Evolutionary conservation across 176 grass and related monocot species (phyloP), one percentile per base, ranked within the genome.

Genomic region (Zoysia pacifica): DNA sequence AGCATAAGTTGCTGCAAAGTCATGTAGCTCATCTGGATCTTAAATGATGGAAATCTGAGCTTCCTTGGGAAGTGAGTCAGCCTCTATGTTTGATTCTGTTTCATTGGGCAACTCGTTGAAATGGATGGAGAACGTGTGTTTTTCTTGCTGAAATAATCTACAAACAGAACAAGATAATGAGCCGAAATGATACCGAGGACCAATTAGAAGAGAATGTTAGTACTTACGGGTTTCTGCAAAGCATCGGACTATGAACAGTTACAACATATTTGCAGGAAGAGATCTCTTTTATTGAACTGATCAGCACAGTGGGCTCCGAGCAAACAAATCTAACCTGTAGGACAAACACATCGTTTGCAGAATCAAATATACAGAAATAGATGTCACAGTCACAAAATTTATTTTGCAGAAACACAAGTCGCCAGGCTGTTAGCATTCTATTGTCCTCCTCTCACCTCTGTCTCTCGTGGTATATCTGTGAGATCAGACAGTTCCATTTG

Each of bases 191-290:
- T 69, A 42, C 40, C 68, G 4, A 9, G 46, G 52, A 65, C 6
- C 39, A 19, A 1, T 15, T 19, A 9, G 51, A 48, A 18, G 67
- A 68, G 8, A 82, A 65, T 6, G 47, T 10, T 5, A 51, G 40
- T 15, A 86, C 96, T 87, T 82, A 99, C 96, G 88, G 96, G 61
- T 99, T 91, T 51, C 90, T 99, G 90, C 96, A 99, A 76, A 99
- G 93, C 93, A 95, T 91, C 0, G 96, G 83, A 15, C 69, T 90
- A 35, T 93, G 93, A 69, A 99, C 74, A 10, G 88, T 95, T 51
- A 91, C 54, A 48, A 99, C 93, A 69, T 99, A 95, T 60, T 91
- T 95, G 86, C 96, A 99, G 19, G 93, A 95, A 80, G 96, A 93
- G 38, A 91, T 93, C 82, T 99, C 93, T 70, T 99, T 99, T 82